Conservation (phyloP, 169 alveolate species). For the Cryptosporidium baileyi region DNA sequence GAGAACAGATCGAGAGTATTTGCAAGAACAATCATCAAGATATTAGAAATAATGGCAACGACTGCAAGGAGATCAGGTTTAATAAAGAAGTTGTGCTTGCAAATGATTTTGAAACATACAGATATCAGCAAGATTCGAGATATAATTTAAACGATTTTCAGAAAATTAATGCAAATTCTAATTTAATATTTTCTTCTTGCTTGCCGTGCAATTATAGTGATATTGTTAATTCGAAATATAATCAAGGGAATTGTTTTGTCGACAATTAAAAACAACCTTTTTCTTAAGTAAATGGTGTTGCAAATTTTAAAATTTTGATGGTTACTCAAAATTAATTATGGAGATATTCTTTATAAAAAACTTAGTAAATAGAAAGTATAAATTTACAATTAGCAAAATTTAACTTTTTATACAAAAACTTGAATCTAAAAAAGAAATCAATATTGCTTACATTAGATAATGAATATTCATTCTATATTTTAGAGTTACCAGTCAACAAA, state of each 20-base stretch:
- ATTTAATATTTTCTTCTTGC: slow-evolving; percentile 29
- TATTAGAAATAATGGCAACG: background rate
- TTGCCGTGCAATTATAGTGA: slow-evolving; percentile 29
- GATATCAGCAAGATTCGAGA: background rate
- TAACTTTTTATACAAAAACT: background rate
- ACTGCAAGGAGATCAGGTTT: no score
- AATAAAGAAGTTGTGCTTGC: background rate
- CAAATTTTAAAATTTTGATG: no score
- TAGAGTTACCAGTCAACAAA: slow-evolving; percentile 88
- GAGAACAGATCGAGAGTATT: background rate
- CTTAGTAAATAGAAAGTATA: no score
- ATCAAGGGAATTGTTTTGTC: slow-evolving; percentile 64
- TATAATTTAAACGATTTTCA: no score
- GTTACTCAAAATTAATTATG: no score
- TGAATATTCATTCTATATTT: background rate
- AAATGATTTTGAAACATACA: background rate
- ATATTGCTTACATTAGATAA: background rate
- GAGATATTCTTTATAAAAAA: no score
- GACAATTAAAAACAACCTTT: slow-evolving; percentile 21
- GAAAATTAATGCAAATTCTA: no score
- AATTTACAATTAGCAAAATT: background rate
- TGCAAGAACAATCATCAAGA: background rate
- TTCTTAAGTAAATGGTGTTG: no score
- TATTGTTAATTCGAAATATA: slow-evolving; percentile 22
- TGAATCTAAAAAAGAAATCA: background rate